These are phyloP conservation scores for Talaromyces sp. DNA, from an alignment of 2,329 filamentous ascomycete species.

Conservation along the genomic window DNA sequence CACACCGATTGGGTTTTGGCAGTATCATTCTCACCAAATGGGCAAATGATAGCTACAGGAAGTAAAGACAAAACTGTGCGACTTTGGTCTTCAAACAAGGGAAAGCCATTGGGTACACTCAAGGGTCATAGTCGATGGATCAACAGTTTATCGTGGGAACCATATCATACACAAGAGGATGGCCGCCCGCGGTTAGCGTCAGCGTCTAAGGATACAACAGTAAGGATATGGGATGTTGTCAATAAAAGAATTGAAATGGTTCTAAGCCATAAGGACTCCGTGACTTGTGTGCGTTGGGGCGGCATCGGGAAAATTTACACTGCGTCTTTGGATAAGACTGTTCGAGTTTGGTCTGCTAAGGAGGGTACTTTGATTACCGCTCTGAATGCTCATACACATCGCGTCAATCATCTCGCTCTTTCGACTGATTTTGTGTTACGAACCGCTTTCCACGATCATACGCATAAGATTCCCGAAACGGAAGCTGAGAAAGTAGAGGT, in stretches of 20 bases:
- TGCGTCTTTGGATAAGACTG: conserved; percentile 83
- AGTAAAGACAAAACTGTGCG: conserved; percentile 91
- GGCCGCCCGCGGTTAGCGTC: conserved; percentile 78
- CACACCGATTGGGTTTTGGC: conserved; percentile 88
- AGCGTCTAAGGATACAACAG: conserved; percentile 83
- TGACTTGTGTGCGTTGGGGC: conserved; percentile 92
- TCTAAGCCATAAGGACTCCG: conserved; percentile 79
- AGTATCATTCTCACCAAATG: conserved; percentile 83
- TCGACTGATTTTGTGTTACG: conserved; percentile 88
- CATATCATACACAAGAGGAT: conserved; percentile 74
- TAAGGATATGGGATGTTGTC: conserved; percentile 81
- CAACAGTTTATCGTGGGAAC: conserved; percentile 85
- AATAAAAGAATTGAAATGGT: conserved; percentile 75
- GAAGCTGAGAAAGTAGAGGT: conserved; percentile 69
- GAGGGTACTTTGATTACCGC: conserved; percentile 78
- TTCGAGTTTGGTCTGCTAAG: conserved; percentile 82
- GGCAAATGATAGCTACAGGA: conserved; percentile 75
- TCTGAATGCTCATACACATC: conserved; percentile 79
- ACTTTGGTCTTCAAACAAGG: conserved; percentile 81
- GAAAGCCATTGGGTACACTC: conserved; percentile 68
- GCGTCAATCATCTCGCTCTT: conserved; percentile 91
- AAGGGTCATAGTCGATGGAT: conserved; percentile 90
- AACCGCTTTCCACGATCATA: conserved; percentile 83
- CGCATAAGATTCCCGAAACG: conserved; percentile 63
- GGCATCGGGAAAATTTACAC: conserved; percentile 83